Percentiles rank a stretch among this genome's conserved stretches.
These are phyloP conservation scores for Tylopilus sp. DNA, from an alignment of 1,284 basidiomycete genomes.

Conservation along the genomic window DNA sequence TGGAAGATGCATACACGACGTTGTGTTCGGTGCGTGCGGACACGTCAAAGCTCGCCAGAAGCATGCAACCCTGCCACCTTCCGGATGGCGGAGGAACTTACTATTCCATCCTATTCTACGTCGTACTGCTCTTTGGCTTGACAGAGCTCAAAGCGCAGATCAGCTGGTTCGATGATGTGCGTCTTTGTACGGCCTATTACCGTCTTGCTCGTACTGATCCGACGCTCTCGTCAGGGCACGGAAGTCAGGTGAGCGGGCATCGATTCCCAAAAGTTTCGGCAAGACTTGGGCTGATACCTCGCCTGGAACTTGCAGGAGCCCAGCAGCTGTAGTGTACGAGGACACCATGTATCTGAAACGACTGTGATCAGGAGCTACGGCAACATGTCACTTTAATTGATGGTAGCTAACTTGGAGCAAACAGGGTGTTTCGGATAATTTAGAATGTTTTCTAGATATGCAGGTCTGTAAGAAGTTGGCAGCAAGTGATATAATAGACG, in stretches of 20 bases:
- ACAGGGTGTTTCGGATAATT: neutral
- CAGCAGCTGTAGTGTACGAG: slow-evolving; percentile 39
- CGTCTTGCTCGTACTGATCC: neutral
- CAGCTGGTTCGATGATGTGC: slow-evolving; percentile 40
- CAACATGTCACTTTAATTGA: no score
- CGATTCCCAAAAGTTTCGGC: no score
- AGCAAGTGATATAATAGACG: no score
- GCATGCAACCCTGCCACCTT: slow-evolving; percentile 16
- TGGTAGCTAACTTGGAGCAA: neutral
- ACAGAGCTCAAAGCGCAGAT: slow-evolving; percentile 45
- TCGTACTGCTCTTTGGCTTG: slow-evolving; percentile 41
- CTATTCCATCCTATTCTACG: slow-evolving; percentile 35
- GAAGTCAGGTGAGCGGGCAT: slow-evolving; percentile 27
- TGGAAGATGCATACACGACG: slow-evolving; percentile 32
- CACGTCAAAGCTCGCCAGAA: slow-evolving; percentile 28
- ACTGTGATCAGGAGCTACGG: neutral
- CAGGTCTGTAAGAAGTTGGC: no score
- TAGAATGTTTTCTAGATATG: no score
- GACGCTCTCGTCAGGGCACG: slow-evolving; percentile 17
- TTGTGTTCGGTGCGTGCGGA: slow-evolving; percentile 38
- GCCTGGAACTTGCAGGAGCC: slow-evolving; percentile 26
- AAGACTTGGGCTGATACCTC: neutral
- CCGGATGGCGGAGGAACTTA: slow-evolving; percentile 25
- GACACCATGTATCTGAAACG: slow-evolving; percentile 14
- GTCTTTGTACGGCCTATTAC: neutral